Conservation (phyloP, 495 filamentous ascomycete genomes). For the Talaromyces proteolyticus region DNA sequence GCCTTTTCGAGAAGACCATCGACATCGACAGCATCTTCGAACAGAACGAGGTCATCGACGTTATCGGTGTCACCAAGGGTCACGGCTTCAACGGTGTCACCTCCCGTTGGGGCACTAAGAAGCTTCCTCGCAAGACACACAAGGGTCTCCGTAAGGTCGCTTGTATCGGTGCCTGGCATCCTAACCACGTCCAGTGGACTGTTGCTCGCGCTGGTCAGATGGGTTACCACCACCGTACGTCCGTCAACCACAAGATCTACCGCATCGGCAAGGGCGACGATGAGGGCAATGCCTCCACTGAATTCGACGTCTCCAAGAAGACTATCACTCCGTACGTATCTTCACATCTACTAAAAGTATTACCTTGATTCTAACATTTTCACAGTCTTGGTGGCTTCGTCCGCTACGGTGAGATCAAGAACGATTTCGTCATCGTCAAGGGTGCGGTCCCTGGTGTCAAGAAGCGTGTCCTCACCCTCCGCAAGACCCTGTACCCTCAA, state of each 20-base stretch:
- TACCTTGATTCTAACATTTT: conserved; percentile 35
- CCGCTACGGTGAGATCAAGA: conserved; percentile 98
- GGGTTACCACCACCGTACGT: conserved; percentile 99
- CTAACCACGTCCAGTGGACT: conserved; percentile 99
- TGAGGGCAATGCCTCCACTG: conserved; percentile 87
- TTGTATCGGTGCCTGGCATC: conserved; percentile 99
- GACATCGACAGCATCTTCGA: conserved; percentile 93
- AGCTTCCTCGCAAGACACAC: conserved; percentile 99
- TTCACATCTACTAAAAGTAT: conserved; percentile 1
- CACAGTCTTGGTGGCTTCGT: conserved; percentile 95
- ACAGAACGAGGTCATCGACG: conserved; percentile 99
- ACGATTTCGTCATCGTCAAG: conserved; percentile 98
- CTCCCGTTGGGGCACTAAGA: conserved; percentile 98
- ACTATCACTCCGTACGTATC: conserved; percentile 95
- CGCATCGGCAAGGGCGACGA: conserved; percentile 89
- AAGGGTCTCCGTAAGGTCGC: conserved; percentile 99
- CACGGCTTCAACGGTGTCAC: conserved; percentile 98
- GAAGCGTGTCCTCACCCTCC: conserved; percentile 98
- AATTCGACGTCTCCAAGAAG: conserved; percentile 98
- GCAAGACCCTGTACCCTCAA: conserved; percentile 99
- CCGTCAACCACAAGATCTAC: conserved; percentile 99
- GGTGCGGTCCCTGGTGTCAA: conserved; percentile 95
- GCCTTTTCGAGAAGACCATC: conserved; percentile 97
- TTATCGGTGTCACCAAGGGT: conserved; percentile 99
- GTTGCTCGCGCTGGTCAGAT: conserved; percentile 99